Conservation (phyloP, 345 rosid genomes). For the Odontarrhena argentea region DNA sequence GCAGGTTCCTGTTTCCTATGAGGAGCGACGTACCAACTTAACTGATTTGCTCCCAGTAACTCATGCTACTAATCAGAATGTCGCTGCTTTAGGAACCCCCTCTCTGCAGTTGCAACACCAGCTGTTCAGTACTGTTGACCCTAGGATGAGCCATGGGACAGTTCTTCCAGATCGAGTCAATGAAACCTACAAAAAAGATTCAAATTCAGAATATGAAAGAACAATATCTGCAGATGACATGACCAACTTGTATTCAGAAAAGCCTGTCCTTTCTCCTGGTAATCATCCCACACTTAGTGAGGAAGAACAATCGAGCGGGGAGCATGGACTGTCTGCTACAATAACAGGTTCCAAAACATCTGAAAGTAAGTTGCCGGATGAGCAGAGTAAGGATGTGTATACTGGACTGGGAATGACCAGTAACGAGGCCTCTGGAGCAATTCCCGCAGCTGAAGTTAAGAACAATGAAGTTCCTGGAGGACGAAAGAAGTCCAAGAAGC, state of each 20-base stretch:
- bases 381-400: conserved; percentile 33
- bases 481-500: conserved; percentile 83
- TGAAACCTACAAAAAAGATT: conserved; percentile 47
- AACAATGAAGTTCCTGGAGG: conserved; percentile 57
- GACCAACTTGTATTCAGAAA: conserved; percentile 43
- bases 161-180: conserved; percentile 42
- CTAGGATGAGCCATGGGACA: conserved; percentile 45
- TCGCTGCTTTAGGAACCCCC: conserved; percentile 48
- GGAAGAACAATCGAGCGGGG: conserved; percentile 35
- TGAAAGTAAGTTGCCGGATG: conserved; percentile 40
- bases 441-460: conserved; percentile 45
- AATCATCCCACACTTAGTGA: conserved; percentile 28
- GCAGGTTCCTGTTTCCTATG: conserved; percentile 51
- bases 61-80: conserved; percentile 44
- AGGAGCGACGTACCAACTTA: conserved; percentile 45
- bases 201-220: conserved; percentile 44
- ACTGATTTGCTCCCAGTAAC: conserved; percentile 50
- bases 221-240: conserved; percentile 40
- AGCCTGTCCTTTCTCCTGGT: conserved; percentile 40
- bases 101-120: conserved; percentile 57
- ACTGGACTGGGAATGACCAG: conserved; percentile 45
- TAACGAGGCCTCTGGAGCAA: conserved; percentile 41
- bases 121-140: conserved; percentile 46
- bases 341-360: conserved; percentile 33
- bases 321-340: conserved; percentile 37